A percentile compares a stretch with the other conserved stretches of the same genome.
These are phyloP conservation scores for Chlamydomonas eustigma DNA, from an alignment of 139 green algal species.

Conservation along the genomic window DNA sequence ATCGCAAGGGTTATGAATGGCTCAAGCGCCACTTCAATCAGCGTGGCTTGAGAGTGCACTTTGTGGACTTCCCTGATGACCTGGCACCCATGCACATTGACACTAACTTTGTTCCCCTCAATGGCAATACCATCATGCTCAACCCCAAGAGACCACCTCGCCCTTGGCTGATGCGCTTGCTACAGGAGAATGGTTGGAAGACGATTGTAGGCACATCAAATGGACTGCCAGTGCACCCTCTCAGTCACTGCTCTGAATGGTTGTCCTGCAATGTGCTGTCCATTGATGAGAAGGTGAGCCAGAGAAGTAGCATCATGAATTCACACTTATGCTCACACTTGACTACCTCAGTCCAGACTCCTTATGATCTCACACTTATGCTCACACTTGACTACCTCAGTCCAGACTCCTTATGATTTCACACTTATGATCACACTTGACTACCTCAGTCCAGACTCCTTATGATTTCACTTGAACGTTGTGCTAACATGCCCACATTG, in stretches of 20 bases:
- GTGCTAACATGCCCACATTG: no score
- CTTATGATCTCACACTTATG: no score
- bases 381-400: no score
- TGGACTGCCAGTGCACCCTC: neutral
- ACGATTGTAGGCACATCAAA: neutral
- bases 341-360: no score
- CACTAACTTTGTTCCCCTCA: constrained; percentile 8
- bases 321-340: no score
- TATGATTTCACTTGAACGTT: no score
- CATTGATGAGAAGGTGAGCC: constrained; percentile 12
- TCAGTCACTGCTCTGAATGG: constrained; percentile 10
- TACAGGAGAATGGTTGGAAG: constrained; percentile 8
- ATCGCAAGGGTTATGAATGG: constrained; percentile 10
- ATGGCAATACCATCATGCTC: constrained; percentile 9
- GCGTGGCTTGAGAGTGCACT: neutral
- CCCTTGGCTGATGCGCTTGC: constrained; percentile 7
- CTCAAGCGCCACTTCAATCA: constrained; percentile 9
- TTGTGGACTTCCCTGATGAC: constrained; percentile 3
- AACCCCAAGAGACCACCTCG: constrained; percentile 19
- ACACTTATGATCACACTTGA: no score
- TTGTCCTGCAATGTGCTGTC: constrained; percentile 7
- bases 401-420: no score
- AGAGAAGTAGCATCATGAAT: no score
- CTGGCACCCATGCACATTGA: constrained; percentile 13
- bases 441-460: no score